phyloP scores from a whole-genome alignment of 371 early-diverging fungal species.

The Coemansia sp. region DNA sequence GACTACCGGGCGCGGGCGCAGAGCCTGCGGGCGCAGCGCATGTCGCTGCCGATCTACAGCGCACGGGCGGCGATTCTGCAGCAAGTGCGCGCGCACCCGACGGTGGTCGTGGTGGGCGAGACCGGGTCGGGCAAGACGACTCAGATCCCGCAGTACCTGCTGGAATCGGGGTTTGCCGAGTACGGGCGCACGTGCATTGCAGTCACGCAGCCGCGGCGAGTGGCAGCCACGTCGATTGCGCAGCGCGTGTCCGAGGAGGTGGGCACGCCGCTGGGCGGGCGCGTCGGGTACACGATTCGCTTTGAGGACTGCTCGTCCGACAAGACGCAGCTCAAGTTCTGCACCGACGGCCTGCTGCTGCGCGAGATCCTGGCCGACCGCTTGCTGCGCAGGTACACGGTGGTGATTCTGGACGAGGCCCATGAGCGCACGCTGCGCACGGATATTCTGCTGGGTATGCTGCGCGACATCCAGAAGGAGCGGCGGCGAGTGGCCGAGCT shows the following conservation, averaged over 20 bases:
- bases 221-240: slow-evolving; percentile 97
- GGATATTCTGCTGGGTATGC: slow-evolving; percentile 95
- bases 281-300: slow-evolving; percentile 93
- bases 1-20: slow-evolving; percentile 27
- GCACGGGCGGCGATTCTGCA: slow-evolving; percentile 63
- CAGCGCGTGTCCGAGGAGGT: slow-evolving; percentile 91
- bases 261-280: slow-evolving; percentile 69
- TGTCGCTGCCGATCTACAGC: slow-evolving; percentile 52
- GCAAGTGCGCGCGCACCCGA: slow-evolving; percentile 56
- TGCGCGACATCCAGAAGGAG: slow-evolving; percentile 77
- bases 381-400: slow-evolving; percentile 73
- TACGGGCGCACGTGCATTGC: slow-evolving; percentile 67
- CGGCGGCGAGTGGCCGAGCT: slow-evolving; percentile 46
- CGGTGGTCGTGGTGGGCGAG: slow-evolving; percentile 90
- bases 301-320: slow-evolving; percentile 91
- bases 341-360: slow-evolving; percentile 99
- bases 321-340: slow-evolving; percentile 86
- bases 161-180: slow-evolving; percentile 81
- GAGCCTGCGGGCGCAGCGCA: slow-evolving; percentile 45
- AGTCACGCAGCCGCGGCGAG: slow-evolving; percentile 96
- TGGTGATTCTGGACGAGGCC: slow-evolving; percentile 97
- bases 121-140: slow-evolving; percentile 99
- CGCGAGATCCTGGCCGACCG: slow-evolving; percentile 89
- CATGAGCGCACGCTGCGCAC: slow-evolving; percentile 98
- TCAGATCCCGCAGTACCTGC: slow-evolving; percentile 98